Evolutionary conservation across 441 rosid genomes (phyloP).

Genomic region (Manihot esculenta): DNA sequence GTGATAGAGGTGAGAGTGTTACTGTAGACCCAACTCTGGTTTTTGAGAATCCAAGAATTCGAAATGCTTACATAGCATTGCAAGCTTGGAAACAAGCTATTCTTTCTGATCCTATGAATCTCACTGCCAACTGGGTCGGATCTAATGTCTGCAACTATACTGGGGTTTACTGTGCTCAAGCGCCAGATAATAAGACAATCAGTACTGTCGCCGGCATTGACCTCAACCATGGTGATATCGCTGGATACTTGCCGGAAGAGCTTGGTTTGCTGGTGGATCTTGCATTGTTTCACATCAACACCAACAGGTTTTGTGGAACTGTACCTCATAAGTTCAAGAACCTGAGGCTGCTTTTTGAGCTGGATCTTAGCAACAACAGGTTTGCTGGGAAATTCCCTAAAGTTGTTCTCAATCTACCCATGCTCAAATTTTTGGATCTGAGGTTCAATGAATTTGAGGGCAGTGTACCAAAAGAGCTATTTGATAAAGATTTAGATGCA

Average conservation of each 20-base stretch:
- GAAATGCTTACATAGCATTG: constrained; percentile 78
- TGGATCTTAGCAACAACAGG: constrained; percentile 93
- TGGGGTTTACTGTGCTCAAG: constrained; percentile 66
- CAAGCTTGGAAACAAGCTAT: constrained; percentile 96
- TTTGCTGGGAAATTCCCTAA: constrained; percentile 82
- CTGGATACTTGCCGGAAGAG: constrained; percentile 88
- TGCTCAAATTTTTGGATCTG: constrained; percentile 82
- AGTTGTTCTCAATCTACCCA: constrained; percentile 67
- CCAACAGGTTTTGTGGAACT: constrained; percentile 91
- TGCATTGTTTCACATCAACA: constrained; percentile 87
- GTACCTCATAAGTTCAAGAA: constrained; percentile 59
- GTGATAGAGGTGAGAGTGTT: constrained; percentile 76
- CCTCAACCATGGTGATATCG: constrained; percentile 90
- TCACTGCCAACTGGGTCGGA: constrained; percentile 74
- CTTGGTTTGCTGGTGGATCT: constrained; percentile 82
- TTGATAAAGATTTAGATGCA: constrained; percentile 77
- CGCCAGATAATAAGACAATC: constrained; percentile 59
- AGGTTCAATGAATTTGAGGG: constrained; percentile 96
- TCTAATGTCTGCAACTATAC: constrained; percentile 67
- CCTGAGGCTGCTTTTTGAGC: constrained; percentile 63
- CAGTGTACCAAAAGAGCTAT: constrained; percentile 68
- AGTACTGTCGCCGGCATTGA: constrained; percentile 87
- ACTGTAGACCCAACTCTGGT: constrained; percentile 72
- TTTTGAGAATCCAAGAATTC: constrained; percentile 60
- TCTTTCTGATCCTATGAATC: constrained; percentile 74